Conservation (phyloP, 768 basidiomycete species). For the Suillus spraguei region DNA sequence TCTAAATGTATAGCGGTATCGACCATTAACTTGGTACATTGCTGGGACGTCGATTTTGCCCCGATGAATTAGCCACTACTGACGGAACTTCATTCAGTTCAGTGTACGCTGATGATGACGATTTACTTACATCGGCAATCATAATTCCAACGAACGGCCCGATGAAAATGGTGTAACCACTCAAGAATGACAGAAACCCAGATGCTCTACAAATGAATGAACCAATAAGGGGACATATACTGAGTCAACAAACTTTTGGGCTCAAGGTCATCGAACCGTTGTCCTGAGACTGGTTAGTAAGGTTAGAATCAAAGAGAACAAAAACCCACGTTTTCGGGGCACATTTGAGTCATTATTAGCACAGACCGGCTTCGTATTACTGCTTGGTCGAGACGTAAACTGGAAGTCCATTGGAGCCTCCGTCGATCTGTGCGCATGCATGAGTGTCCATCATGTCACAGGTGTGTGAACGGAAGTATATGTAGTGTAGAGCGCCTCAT, state of each 20-base stretch:
- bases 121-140: slow-evolving; percentile 51
- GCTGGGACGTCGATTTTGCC: slow-evolving; percentile 79
- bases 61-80: slow-evolving; percentile 81
- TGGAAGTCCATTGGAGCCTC: slow-evolving; percentile 92
- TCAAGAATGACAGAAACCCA: slow-evolving; percentile 77
- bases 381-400: slow-evolving; percentile 69
- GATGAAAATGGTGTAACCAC: slow-evolving; percentile 83
- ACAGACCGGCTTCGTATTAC: slow-evolving; percentile 60
- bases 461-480: neutral
- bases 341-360: slow-evolving; percentile 53
- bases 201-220: slow-evolving; percentile 40
- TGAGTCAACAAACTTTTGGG: slow-evolving; percentile 28
- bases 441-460: slow-evolving; percentile 27
- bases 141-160: slow-evolving; percentile 84
- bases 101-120: neutral
- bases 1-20: slow-evolving; percentile 78
- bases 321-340: slow-evolving; percentile 66
- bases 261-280: slow-evolving; percentile 45
- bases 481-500: too few relatives aligned
- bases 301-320: slow-evolving; percentile 16
- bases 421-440: slow-evolving; percentile 51
- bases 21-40: slow-evolving; percentile 79
- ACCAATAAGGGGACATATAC: neutral
- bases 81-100: slow-evolving; percentile 12
- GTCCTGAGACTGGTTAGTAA: slow-evolving; percentile 40